Base-by-base conservation (phyloP, 1,284 basidiomycete genomes). In the Ganoderma meredithae region DNA sequence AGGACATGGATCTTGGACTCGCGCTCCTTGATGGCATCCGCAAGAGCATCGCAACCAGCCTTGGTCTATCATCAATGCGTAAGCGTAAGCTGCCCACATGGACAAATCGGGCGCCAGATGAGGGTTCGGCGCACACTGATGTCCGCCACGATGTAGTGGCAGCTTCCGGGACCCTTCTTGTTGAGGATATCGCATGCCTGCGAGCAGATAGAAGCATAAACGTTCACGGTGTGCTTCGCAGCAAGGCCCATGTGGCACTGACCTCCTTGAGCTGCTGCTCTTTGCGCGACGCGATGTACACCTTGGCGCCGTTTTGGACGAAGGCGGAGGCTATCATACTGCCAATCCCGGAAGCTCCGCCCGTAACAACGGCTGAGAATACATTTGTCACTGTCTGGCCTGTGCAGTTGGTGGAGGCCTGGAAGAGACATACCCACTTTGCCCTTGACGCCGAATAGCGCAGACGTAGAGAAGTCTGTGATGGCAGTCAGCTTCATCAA, bases 241-340 rank as follows among this genome's bases (percentile, higher is more conserved):
- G 58, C 3, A 6, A 7, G 13, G 9, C 8, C 39, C 58, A 60
- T 25, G 12, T 4, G 8, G 9, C 17, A 10, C 83, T 62, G 61
- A 91, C 93, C 83, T 92, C 87, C 79, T 93, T 87, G 66, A 97
- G 84, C 72, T 93, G 90, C 33, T 83, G 79, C 79, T 93, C 91
- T 75, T 95, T 95, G 61, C 94, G 84, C 3, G 92, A 91, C 10
- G 95, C 95, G 74, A 97, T 95, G 81, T 96, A 93, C 36, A 92
- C 90, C 83, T 88, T 77, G 25, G 72, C 74, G 25, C 76, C 75
- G 56, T 77, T 96, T 80, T 91, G 88, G 1, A 93, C 91, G 73
- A 94, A 89, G 0, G 91, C 90, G 0, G 89, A 83, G 8, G 95
- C 91, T 73, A 96, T 95, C 88, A 95, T 92, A 74, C 87, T 88